These are phyloP conservation scores for Epichloe sibirici DNA, from an alignment of 2,329 filamentous ascomycete species.

Conservation along the genomic window DNA sequence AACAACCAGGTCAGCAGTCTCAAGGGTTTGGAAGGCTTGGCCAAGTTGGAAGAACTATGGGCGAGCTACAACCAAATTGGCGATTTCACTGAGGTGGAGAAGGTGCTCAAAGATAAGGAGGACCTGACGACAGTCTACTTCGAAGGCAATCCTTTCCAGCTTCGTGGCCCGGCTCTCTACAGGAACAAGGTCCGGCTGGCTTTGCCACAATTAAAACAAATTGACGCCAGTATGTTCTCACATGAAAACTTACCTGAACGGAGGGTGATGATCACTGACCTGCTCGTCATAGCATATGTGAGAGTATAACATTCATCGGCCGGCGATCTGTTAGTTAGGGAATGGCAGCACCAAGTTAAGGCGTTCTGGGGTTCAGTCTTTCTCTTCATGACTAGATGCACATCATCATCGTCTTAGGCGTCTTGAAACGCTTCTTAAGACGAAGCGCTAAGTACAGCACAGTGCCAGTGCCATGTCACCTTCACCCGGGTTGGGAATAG, in stretches of 20 bases:
- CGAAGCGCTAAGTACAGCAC: background rate
- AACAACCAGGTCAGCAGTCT: slow-evolving; percentile 75
- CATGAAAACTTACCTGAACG: background rate
- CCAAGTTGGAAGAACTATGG: slow-evolving; percentile 80
- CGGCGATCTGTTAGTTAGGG: background rate
- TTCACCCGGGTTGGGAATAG: background rate
- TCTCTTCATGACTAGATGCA: background rate
- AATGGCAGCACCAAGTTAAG: background rate
- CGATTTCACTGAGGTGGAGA: slow-evolving; percentile 75
- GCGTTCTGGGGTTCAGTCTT: background rate
- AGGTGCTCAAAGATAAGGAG: slow-evolving; percentile 64
- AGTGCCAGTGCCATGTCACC: background rate
- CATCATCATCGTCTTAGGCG: background rate
- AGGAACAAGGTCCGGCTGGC: slow-evolving; percentile 86
- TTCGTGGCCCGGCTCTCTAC: slow-evolving; percentile 68
- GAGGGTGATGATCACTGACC: background rate
- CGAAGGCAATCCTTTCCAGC: slow-evolving; percentile 85
- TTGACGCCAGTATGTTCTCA: slow-evolving; percentile 83
- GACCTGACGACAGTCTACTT: slow-evolving; percentile 85
- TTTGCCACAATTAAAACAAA: slow-evolving; percentile 78
- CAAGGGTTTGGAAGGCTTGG: slow-evolving; percentile 55
- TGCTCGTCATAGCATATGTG: slow-evolving; percentile 7
- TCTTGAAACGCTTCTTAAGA: background rate
- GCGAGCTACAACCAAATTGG: slow-evolving; percentile 75
- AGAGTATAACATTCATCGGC: background rate